These are phyloP conservation scores for Hericium coralloides DNA, from an alignment of 768 basidiomycete genomes.

Conservation along the genomic window DNA sequence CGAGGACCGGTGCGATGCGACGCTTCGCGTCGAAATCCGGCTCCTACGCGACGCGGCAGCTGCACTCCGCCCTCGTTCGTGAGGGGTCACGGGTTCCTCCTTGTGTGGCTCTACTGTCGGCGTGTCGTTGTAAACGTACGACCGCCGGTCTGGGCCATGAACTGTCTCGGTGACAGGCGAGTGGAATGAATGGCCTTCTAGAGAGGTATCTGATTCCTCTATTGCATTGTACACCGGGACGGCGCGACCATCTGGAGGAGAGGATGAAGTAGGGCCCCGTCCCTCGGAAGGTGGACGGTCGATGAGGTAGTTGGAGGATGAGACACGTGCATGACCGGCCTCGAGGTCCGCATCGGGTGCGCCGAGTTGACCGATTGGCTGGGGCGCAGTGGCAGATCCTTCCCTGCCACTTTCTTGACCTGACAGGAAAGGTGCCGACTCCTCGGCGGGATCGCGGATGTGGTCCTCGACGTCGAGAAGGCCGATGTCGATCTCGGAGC, in stretches of 20 bases:
- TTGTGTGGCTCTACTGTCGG: not conserved
- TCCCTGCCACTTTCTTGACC: not conserved
- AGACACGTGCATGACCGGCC: not conserved
- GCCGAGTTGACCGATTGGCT: not conserved
- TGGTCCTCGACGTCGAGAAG: constrained; percentile 60
- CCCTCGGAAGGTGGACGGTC: not conserved
- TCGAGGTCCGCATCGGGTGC: not conserved
- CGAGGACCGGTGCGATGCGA: constrained; percentile 29
- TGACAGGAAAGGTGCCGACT: not conserved
- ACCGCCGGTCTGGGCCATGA: not conserved
- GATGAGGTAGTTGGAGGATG: not conserved
- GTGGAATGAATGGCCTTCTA: constrained; percentile 22
- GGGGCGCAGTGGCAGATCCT: not conserved
- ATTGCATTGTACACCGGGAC: constrained; percentile 17
- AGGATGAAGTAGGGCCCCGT: not conserved
- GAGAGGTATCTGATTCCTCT: constrained; percentile 17
- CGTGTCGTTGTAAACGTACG: not conserved
- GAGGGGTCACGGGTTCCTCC: not conserved
- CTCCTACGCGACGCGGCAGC: constrained; percentile 7
- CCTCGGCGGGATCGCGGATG: constrained; percentile 10
- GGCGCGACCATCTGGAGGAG: not conserved
- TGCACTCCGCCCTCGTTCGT: not conserved
- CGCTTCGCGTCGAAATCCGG: not conserved
- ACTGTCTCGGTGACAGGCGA: not conserved
- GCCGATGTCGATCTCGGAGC: constrained; percentile 55